Percentiles rank a stretch among this genome's conserved stretches.
phyloP scores from a whole-genome alignment of 352 stramenopile species.

The Globisporangium recalcitrans region DNA sequence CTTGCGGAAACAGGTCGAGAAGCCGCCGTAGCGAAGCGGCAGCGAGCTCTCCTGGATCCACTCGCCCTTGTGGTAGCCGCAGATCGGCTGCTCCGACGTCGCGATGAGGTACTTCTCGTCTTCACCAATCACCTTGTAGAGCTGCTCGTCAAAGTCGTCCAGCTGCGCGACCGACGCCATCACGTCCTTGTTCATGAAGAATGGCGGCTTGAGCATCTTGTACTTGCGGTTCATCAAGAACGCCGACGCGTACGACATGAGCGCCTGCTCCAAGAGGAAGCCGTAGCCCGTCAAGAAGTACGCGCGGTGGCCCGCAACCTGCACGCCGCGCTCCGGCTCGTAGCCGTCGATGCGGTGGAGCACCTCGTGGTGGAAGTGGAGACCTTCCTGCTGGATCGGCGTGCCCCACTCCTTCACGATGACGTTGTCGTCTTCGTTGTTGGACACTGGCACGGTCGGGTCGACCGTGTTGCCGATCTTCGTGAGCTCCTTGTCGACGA shows the following conservation, averaged over 20 bases:
- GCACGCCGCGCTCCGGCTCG: constrained; percentile 94
- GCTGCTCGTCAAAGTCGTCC: constrained; percentile 99
- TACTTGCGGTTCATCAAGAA: constrained; percentile 96
- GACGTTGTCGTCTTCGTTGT: constrained; percentile 96
- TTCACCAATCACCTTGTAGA: constrained; percentile 98
- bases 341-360: constrained; percentile 99
- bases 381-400: constrained; percentile 64
- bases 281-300: constrained; percentile 99
- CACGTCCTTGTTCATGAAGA: constrained; percentile 99
- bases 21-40: constrained; percentile 89
- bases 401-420: constrained; percentile 86
- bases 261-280: constrained; percentile 97
- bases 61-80: constrained; percentile 96
- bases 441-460: constrained; percentile 92
- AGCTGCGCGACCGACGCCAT: constrained; percentile 98
- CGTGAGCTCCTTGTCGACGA: constrained; percentile 69
- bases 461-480: constrained; percentile 98
- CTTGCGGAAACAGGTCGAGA: constrained; percentile 99
- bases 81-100: constrained; percentile 99
- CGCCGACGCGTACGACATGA: constrained; percentile 98
- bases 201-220: constrained; percentile 98
- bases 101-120: constrained; percentile 99
- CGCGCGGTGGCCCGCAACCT: constrained; percentile 95
- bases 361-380: constrained; percentile 94
- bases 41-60: constrained; percentile 84